Percentiles rank a stretch among this genome's conserved stretches.
These are phyloP conservation scores for Phenoliferia sp. DNA, from an alignment of 1,284 basidiomycete species.

Conservation along the genomic window DNA sequence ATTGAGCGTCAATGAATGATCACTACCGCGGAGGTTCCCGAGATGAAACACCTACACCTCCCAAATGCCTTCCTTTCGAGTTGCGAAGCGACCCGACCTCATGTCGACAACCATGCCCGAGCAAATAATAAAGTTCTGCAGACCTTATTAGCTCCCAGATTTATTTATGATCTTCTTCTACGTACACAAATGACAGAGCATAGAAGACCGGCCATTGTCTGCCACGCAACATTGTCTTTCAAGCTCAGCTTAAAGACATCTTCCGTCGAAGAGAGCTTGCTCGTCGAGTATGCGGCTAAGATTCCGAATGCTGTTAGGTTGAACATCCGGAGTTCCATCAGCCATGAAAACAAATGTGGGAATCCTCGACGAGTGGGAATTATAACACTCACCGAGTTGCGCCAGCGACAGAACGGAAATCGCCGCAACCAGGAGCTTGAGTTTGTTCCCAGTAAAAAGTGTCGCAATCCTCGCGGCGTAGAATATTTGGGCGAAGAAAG, in stretches of 20 bases:
- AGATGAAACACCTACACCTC: neutral
- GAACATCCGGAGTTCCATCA: too few species aligned
- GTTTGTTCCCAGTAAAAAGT: neutral
- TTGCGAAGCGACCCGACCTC: constrained; percentile 7
- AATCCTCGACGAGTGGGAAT: neutral
- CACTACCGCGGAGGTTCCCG: neutral
- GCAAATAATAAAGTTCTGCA: constrained; percentile 8
- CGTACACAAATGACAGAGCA: constrained; percentile 3
- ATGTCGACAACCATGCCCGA: constrained; percentile 4
- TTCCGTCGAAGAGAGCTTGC: neutral
- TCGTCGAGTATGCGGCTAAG: constrained; percentile 1
- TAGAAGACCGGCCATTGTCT: constrained; percentile 1
- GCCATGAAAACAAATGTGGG: too few species aligned
- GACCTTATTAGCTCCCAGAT: neutral
- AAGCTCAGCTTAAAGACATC: constrained; percentile 2
- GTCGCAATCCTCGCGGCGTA: constrained; percentile 4
- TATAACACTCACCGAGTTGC: constrained; percentile 1
- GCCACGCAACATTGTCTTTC: constrained; percentile 1
- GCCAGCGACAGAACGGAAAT: neutral
- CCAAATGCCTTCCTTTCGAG: neutral
- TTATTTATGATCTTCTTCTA: neutral
- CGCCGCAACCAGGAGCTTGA: neutral
- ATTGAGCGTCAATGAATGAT: neutral
- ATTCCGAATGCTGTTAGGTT: constrained; percentile 21
- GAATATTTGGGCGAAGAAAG: constrained; percentile 7